phyloP scores from a whole-genome alignment of 331 rosid genomes.

The Stylosanthes scabra region DNA sequence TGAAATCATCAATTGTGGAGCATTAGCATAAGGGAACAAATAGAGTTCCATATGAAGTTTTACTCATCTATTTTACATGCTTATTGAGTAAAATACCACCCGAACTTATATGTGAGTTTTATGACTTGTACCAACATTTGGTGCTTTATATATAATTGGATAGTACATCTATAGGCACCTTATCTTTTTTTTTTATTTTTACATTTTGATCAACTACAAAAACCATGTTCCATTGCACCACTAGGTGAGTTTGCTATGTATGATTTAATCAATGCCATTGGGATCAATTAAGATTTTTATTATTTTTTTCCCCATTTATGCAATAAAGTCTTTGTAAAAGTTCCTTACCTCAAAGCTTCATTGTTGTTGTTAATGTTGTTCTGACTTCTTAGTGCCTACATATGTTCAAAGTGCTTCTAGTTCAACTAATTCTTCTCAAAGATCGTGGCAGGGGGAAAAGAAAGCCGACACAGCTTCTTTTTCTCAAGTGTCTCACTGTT shows the following conservation, averaged over 20 bases:
- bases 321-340: neutral
- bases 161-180: neutral
- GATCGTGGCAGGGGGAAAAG: neutral
- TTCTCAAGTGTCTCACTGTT: neutral
- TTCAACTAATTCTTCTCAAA: constrained; percentile 13
- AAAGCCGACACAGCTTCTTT: constrained; percentile 6
- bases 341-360: constrained; percentile 1
- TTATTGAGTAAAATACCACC: neutral
- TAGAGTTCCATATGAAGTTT: neutral
- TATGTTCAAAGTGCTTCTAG: neutral
- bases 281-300: neutral
- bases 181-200: neutral
- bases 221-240: neutral
- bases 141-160: neutral
- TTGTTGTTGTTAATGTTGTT: neutral
- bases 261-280: constrained; percentile 2
- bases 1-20: neutral
- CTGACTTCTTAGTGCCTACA: neutral
- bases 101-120: neutral
- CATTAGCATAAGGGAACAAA: constrained; percentile 1
- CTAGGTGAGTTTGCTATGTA: constrained; percentile 1
- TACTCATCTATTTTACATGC: neutral
- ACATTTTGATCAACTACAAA: constrained; percentile 22
- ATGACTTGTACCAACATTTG: neutral
- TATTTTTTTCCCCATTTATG: neutral